phyloP scores from a whole-genome alignment of 2,329 filamentous ascomycete genomes.

The Botrytis tulipae region DNA sequence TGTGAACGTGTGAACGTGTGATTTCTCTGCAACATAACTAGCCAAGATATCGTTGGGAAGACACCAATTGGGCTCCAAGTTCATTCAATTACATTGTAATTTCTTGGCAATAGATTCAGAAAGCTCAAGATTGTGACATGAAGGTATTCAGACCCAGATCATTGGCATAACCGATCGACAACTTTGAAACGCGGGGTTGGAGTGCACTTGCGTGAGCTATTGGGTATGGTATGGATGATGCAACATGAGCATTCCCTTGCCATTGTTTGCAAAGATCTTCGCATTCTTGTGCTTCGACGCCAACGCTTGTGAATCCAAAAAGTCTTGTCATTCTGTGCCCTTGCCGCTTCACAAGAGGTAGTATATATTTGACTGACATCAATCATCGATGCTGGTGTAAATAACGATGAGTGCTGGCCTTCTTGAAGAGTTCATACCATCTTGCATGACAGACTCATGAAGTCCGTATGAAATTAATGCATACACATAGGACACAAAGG shows the following conservation, averaged over 20 bases:
- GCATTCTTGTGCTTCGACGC: neutral
- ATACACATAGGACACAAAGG: neutral
- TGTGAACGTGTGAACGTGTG: neutral
- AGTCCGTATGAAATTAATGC: neutral
- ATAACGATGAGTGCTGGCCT: neutral
- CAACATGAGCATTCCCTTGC: neutral
- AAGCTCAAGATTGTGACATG: neutral
- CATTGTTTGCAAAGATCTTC: neutral
- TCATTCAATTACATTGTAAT: fast-evolving
- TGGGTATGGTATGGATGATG: neutral
- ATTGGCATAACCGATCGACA: neutral
- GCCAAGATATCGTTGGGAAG: neutral
- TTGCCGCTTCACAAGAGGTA: neutral
- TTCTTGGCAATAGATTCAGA: neutral
- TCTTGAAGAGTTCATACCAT: neutral
- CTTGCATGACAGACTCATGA: neutral
- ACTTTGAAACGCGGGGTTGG: neutral
- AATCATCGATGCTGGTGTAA: neutral
- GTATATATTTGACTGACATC: neutral
- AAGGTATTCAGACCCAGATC: neutral
- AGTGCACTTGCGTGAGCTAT: neutral
- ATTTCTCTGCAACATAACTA: neutral
- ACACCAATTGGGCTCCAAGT: neutral
- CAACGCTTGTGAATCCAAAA: neutral
- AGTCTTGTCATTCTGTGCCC: neutral